A percentile compares a stretch with the other conserved stretches of the same genome.
phyloP scores from a whole-genome alignment of 2,329 filamentous ascomycete genomes.

The Aureobasidium lini region DNA sequence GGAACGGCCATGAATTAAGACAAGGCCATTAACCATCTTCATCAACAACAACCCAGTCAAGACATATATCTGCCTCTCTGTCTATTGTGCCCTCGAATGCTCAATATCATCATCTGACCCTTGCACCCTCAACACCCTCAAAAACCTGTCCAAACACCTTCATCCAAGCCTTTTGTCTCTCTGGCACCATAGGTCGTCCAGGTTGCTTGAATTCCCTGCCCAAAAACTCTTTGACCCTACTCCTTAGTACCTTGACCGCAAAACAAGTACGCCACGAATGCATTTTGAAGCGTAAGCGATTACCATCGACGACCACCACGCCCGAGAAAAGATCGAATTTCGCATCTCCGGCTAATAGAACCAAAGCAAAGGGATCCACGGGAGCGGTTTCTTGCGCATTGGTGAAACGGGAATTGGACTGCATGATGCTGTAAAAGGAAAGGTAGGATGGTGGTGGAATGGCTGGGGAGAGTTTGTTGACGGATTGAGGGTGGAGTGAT shows the following conservation, averaged over 20 bases:
- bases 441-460: constrained; percentile 62
- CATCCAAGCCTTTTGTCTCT: constrained; percentile 37
- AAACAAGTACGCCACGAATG: constrained; percentile 86
- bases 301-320: constrained; percentile 78
- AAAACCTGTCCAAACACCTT: constrained; percentile 27
- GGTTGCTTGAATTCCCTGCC: constrained; percentile 58
- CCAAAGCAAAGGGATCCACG: constrained; percentile 67
- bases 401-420: constrained; percentile 71
- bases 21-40: too few relatives aligned
- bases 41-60: too few relatives aligned
- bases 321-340: constrained; percentile 88
- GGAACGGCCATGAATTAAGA: too few relatives aligned
- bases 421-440: constrained; percentile 97
- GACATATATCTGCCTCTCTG: too few relatives aligned
- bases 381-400: constrained; percentile 75
- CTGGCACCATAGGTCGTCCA: constrained; percentile 29
- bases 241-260: constrained; percentile 74
- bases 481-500: constrained; percentile 76
- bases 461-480: constrained; percentile 57
- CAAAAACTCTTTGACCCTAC: constrained; percentile 67
- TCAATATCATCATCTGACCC: neutral
- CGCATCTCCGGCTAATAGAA: constrained; percentile 79
- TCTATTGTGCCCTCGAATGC: too few relatives aligned
- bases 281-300: constrained; percentile 74
- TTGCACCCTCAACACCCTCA: constrained; percentile 8